These are phyloP conservation scores for Oidium heveae DNA, from an alignment of 2,329 filamentous ascomycete species.

Conservation along the genomic window DNA sequence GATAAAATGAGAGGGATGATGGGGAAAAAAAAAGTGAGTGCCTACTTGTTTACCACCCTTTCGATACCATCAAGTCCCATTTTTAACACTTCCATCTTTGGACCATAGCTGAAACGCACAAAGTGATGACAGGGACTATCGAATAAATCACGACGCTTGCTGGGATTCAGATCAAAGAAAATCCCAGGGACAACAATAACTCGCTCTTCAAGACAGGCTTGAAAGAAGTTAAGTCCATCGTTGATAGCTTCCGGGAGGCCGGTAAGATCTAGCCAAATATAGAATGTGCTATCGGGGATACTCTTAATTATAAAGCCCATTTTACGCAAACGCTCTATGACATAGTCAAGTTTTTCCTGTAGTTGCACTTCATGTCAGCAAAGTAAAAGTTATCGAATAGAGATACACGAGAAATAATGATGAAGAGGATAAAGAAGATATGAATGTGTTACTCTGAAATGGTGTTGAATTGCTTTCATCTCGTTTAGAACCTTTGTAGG, in stretches of 20 bases:
- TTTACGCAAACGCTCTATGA: slow-evolving; percentile 48
- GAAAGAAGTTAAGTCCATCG: slow-evolving; percentile 91
- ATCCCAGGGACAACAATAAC: slow-evolving; percentile 93
- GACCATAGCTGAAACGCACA: slow-evolving; percentile 64
- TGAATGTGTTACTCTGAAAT: slow-evolving; percentile 37
- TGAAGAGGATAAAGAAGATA: not conserved
- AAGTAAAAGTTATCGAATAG: not conserved
- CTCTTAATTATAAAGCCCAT: slow-evolving; percentile 77
- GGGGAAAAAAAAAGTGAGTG: not conserved
- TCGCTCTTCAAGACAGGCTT: slow-evolving; percentile 77
- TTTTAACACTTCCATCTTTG: slow-evolving; percentile 53
- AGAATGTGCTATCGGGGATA: slow-evolving; percentile 80
- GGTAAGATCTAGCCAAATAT: slow-evolving; percentile 54
- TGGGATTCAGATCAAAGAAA: slow-evolving; percentile 91
- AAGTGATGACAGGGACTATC: slow-evolving; percentile 89
- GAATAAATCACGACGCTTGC: slow-evolving; percentile 69
- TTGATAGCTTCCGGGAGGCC: slow-evolving; percentile 56
- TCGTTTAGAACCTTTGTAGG: slow-evolving; percentile 55
- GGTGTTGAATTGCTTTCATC: slow-evolving; percentile 69
- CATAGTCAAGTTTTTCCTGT: slow-evolving; percentile 71
- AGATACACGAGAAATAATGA: not conserved
- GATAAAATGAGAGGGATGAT: not conserved
- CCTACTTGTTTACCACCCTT: slow-evolving; percentile 46
- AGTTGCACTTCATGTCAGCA: too few species aligned
- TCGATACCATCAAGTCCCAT: slow-evolving; percentile 67